Evolutionary conservation across 768 basidiomycete genomes (phyloP).

Genomic region (Lactarius trivialis): DNA sequence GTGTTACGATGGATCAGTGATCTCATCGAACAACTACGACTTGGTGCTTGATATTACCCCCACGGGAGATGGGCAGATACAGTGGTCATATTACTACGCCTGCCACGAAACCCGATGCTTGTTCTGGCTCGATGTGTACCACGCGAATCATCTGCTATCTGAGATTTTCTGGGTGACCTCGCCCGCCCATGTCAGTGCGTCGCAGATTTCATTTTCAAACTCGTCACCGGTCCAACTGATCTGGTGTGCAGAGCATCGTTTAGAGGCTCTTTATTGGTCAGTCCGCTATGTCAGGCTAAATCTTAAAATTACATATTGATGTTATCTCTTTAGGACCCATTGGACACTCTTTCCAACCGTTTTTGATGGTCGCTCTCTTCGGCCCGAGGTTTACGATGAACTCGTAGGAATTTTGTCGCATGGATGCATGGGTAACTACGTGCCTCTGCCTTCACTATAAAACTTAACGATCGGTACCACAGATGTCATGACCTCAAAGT

Average conservation of each 20-base stretch:
- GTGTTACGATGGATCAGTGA: conserved; percentile 14
- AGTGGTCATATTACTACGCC: conserved; percentile 29
- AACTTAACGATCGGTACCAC: neutral
- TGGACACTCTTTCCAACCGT: no score
- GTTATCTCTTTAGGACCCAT: neutral
- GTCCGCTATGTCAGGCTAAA: neutral
- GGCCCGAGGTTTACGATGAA: conserved; percentile 23
- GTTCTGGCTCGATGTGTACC: conserved; percentile 43
- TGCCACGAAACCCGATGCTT: no score
- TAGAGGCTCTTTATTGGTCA: conserved; percentile 24
- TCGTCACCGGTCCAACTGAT: no score
- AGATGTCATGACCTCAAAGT: neutral
- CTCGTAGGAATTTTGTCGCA: conserved; percentile 27
- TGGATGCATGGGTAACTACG: conserved; percentile 32
- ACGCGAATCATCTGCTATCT: conserved; percentile 28
- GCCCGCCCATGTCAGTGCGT: no score
- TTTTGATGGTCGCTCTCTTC: conserved; percentile 4
- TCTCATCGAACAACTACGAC: no score
- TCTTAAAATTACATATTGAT: conserved; percentile 7
- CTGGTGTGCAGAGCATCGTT: neutral
- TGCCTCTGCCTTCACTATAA: neutral
- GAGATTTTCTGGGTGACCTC: no score
- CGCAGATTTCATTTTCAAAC: no score
- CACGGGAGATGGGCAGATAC: conserved; percentile 31
- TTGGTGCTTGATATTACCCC: conserved; percentile 7